Conservation (phyloP, 768 basidiomycete genomes). For the Pisolithus tinctorius region DNA sequence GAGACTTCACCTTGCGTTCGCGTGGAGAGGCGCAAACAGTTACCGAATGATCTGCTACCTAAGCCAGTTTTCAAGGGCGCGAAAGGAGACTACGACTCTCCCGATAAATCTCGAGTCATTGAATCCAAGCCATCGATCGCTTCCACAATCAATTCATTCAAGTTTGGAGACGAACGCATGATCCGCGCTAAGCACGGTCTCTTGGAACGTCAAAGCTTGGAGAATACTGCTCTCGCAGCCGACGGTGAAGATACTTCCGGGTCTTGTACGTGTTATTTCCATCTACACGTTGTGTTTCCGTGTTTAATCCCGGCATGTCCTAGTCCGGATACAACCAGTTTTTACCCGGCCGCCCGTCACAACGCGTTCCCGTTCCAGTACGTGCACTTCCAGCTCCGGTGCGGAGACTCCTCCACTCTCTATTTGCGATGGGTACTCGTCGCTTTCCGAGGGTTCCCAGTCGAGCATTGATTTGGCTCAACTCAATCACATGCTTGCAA, state of each 20-base stretch:
- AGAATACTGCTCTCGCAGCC: constrained; percentile 57
- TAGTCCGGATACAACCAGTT: constrained; percentile 44
- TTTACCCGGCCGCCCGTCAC: constrained; percentile 54
- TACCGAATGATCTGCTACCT: constrained; percentile 18
- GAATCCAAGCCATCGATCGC: constrained; percentile 57
- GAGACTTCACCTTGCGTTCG: constrained; percentile 67
- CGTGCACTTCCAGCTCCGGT: constrained; percentile 62
- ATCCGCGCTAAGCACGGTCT: constrained; percentile 56
- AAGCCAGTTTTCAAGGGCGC: constrained; percentile 32
- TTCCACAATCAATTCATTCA: constrained; percentile 48
- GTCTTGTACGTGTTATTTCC: constrained; percentile 39
- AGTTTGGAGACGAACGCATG: constrained; percentile 67
- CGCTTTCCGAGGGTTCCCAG: constrained; percentile 62
- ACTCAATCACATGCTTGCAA: constrained; percentile 50
- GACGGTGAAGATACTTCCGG: constrained; percentile 54
- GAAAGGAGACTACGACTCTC: constrained; percentile 29
- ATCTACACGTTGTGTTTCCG: constrained; percentile 2
- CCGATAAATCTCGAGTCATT: constrained; percentile 41
- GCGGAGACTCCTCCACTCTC: constrained; percentile 68
- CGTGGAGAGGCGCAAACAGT: constrained; percentile 56
- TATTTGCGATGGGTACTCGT: constrained; percentile 58
- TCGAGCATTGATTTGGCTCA: constrained; percentile 71
- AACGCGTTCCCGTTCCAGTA: constrained; percentile 57
- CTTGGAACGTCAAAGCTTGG: constrained; percentile 58
- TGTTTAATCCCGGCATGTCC: constrained; percentile 1